A percentile compares a stretch with the other conserved stretches of the same genome.
Conservation (phyloP, 768 basidiomycete genomes). For the Boletus tomentosulus region DNA sequence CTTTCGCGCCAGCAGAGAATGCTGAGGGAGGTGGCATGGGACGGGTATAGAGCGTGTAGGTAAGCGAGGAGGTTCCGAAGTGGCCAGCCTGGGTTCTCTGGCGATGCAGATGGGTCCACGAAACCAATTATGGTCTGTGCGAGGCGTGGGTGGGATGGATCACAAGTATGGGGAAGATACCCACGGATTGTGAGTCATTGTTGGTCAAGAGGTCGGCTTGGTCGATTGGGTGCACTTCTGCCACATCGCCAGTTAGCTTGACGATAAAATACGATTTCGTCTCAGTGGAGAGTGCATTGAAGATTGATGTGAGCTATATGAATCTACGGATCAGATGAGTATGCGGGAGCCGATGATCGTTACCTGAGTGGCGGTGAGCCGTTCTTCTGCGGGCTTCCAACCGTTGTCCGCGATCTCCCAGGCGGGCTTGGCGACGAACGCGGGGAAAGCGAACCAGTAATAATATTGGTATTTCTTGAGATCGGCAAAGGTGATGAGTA, state of each 20-base stretch:
- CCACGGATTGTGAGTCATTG: slow-evolving; percentile 39
- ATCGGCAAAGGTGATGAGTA: slow-evolving; percentile 92
- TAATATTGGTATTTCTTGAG: slow-evolving; percentile 98
- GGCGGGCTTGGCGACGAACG: slow-evolving; percentile 81
- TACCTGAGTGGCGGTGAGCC: slow-evolving; percentile 43
- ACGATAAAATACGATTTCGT: slow-evolving; percentile 62
- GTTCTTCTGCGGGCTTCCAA: slow-evolving; percentile 49
- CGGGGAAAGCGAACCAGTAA: slow-evolving; percentile 98
- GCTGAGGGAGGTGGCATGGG: slow-evolving; percentile 45
- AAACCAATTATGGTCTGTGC: slow-evolving; percentile 56
- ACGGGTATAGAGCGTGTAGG: slow-evolving; percentile 58
- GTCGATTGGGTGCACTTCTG: slow-evolving; percentile 51
- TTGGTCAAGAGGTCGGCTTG: slow-evolving; percentile 58
- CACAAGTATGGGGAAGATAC: slow-evolving; percentile 13
- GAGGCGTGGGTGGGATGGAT: slow-evolving; percentile 17
- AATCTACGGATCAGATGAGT: not conserved
- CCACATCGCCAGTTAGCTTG: slow-evolving; percentile 32
- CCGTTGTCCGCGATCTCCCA: slow-evolving; percentile 76
- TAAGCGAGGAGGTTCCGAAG: slow-evolving; percentile 88
- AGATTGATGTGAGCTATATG: slow-evolving; percentile 50
- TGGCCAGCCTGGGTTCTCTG: slow-evolving; percentile 83
- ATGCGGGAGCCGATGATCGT: slow-evolving; percentile 1
- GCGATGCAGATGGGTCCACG: slow-evolving; percentile 79
- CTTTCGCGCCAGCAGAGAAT: slow-evolving; percentile 77
- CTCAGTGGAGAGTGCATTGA: slow-evolving; percentile 41